Evolutionary conservation across 345 rosid genomes (phyloP).

Genomic region (Ceriops zippeliana): DNA sequence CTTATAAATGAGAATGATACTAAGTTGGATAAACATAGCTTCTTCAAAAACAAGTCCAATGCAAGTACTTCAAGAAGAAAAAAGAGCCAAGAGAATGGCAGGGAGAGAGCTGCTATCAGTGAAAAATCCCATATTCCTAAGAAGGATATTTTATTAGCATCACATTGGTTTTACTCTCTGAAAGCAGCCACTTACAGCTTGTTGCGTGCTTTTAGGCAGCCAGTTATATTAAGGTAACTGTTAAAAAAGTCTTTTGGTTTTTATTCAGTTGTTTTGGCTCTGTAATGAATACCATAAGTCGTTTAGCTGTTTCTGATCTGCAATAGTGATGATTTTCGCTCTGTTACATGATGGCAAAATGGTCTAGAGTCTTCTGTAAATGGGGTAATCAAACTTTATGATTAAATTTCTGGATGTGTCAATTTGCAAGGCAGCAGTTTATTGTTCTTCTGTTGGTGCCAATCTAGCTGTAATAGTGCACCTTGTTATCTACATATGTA

Average conservation of each 20-base stretch:
- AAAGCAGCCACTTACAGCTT: conserved; percentile 62
- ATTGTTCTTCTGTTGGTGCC: not conserved
- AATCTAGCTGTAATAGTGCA: not conserved
- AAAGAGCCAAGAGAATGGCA: conserved; percentile 55
- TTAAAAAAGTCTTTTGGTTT: not conserved
- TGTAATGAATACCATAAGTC: not conserved
- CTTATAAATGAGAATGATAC: conserved; percentile 37
- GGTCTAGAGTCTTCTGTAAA: not conserved
- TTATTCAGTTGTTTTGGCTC: not conserved
- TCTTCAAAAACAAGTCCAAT: conserved; percentile 34
- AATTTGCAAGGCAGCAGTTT: not conserved
- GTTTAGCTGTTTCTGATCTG: not conserved
- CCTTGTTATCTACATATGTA: not conserved
- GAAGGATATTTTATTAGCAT: conserved; percentile 33
- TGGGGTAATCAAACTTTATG: too few relatives aligned
- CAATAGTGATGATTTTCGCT: not conserved
- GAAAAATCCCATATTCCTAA: conserved; percentile 28
- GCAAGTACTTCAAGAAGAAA: conserved; percentile 56
- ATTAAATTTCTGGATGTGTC: too few relatives aligned
- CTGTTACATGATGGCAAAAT: not conserved
- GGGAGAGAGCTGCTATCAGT: conserved; percentile 22
- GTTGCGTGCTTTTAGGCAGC: conserved; percentile 69
- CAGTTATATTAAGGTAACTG: conserved; percentile 69
- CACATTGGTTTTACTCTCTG: conserved; percentile 57
- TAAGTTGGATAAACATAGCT: conserved; percentile 34